Percentiles rank a stretch among this genome's conserved stretches.
Evolutionary conservation across 2,329 filamentous ascomycete genomes (phyloP).

Genomic region (Fusarium coffeatum): DNA sequence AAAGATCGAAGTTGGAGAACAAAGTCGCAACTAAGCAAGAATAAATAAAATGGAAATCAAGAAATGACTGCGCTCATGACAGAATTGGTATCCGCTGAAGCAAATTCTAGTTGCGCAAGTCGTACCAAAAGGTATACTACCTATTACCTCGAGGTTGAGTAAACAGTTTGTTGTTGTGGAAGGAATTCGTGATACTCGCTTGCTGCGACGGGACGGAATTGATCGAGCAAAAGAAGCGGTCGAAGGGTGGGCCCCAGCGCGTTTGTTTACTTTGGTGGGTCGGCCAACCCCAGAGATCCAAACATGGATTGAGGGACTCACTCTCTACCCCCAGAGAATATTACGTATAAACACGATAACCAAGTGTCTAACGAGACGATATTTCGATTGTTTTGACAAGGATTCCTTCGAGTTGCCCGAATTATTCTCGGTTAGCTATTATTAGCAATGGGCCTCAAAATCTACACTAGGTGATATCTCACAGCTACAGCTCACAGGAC

Average conservation of each 20-base stretch:
- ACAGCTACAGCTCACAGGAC: neutral
- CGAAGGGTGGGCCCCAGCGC: constrained; percentile 44
- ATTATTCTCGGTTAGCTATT: neutral
- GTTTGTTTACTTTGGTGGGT: constrained; percentile 52
- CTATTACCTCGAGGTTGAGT: neutral
- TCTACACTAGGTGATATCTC: neutral
- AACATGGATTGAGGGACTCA: constrained; percentile 21
- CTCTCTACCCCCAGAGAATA: neutral
- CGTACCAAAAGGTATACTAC: constrained; percentile 5
- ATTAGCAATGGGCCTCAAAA: neutral
- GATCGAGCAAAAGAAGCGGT: constrained; percentile 23
- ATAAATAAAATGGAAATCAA: constrained; percentile 22
- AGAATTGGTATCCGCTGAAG: constrained; percentile 13
- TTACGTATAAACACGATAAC: constrained; percentile 1
- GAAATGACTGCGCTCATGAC: constrained; percentile 36
- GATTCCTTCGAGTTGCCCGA: neutral
- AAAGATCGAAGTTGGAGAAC: constrained; percentile 2
- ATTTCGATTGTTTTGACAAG: constrained; percentile 4
- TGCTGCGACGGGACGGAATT: constrained; percentile 8
- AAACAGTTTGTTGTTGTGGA: constrained; percentile 29
- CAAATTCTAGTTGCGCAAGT: constrained; percentile 10
- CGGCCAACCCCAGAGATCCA: constrained; percentile 32
- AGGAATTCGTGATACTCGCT: constrained; percentile 34
- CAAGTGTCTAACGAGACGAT: neutral
- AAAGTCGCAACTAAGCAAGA: constrained; percentile 19